phyloP scores from a whole-genome alignment of 805 yeast genomes.

The Jamesozyma spencerorum region DNA sequence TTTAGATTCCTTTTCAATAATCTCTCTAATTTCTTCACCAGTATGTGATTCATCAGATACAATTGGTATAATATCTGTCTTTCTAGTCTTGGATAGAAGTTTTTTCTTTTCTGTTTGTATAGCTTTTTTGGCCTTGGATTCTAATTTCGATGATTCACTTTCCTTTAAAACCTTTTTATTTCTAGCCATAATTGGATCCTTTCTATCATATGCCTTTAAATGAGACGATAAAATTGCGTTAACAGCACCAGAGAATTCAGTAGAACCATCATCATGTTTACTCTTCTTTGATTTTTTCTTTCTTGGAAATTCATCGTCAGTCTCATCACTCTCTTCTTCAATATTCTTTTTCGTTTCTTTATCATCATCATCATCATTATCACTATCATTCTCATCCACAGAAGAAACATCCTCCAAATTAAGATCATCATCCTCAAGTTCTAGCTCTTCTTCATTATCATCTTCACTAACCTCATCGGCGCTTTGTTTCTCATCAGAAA shows the following conservation, averaged over 20 bases:
- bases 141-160: constrained; percentile 72
- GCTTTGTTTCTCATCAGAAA: background rate
- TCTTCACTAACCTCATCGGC: constrained; percentile 12
- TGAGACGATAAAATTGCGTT: constrained; percentile 75
- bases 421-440: constrained; percentile 12
- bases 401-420: constrained; percentile 16
- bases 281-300: constrained; percentile 48
- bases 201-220: constrained; percentile 79
- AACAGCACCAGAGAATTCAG: constrained; percentile 72
- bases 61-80: constrained; percentile 56
- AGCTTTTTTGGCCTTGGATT: constrained; percentile 69
- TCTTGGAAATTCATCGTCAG: constrained; percentile 35
- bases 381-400: constrained; percentile 7
- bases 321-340: constrained; percentile 21
- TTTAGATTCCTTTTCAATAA: constrained; percentile 56
- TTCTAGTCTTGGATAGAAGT: constrained; percentile 55
- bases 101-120: constrained; percentile 63
- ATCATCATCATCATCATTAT: constrained; percentile 17
- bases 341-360: constrained; percentile 18
- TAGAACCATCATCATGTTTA: constrained; percentile 60
- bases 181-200: constrained; percentile 85
- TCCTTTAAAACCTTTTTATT: constrained; percentile 61
- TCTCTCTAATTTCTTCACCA: constrained; percentile 37
- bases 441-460: background rate
- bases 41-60: constrained; percentile 39